These are phyloP conservation scores for Pseudogymnoascus sp. DNA, from an alignment of 2,329 filamentous ascomycete species.

Conservation along the genomic window DNA sequence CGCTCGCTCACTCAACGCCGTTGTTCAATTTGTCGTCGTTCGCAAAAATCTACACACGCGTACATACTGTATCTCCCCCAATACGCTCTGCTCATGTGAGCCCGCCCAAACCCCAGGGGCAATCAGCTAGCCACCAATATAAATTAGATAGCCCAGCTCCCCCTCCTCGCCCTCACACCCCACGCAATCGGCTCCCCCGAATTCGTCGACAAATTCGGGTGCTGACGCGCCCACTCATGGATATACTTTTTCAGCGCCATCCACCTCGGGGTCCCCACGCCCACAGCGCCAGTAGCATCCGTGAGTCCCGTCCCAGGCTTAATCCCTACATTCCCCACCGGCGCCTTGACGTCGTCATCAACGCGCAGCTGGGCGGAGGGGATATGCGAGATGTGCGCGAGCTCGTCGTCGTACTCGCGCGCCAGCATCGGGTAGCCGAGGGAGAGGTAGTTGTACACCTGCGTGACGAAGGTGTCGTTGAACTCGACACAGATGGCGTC, in stretches of 20 bases:
- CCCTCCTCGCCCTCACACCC: constrained; percentile 58
- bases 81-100: neutral
- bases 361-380: constrained; percentile 57
- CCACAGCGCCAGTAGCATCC: constrained; percentile 42
- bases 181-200: constrained; percentile 49
- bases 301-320: constrained; percentile 61
- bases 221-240: constrained; percentile 80
- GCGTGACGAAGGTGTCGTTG: constrained; percentile 76
- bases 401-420: constrained; percentile 72
- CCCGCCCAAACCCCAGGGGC: neutral
- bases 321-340: neutral
- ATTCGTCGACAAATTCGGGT: constrained; percentile 58
- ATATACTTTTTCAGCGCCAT: constrained; percentile 76
- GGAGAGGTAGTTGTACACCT: constrained; percentile 95
- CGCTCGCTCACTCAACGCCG: neutral
- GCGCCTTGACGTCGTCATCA: constrained; percentile 48
- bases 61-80: neutral
- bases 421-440: constrained; percentile 85
- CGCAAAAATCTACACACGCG: neutral
- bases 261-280: constrained; percentile 55
- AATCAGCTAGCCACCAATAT: neutral
- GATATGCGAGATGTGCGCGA: constrained; percentile 71
- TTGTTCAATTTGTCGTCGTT: neutral
- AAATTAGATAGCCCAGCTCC: constrained; percentile 61
- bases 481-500: constrained; percentile 54